Evolutionary conservation across 2,329 filamentous ascomycete genomes (phyloP).

Genomic region (Pseudogymnoascus destructans): DNA sequence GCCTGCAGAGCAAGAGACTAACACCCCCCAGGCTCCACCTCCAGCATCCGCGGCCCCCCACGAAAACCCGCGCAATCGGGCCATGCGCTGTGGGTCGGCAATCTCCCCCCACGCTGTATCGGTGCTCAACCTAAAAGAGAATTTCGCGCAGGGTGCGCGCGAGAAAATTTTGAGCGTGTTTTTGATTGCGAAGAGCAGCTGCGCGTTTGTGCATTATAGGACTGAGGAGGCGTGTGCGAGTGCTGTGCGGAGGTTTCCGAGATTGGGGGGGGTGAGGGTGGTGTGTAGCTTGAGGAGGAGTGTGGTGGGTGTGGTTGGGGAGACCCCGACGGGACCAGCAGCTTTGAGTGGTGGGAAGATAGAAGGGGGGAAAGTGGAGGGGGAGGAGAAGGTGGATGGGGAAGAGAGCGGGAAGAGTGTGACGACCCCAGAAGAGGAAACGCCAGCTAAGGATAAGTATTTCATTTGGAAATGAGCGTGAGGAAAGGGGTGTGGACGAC

Average conservation of each 20-base stretch:
- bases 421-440: conserved; percentile 15
- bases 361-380: conserved; percentile 17
- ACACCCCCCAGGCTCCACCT: conserved; percentile 25
- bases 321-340: conserved; percentile 23
- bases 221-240: conserved; percentile 61
- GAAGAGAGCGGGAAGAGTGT: background rate
- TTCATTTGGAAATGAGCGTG: conserved; percentile 88
- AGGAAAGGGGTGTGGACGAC: conserved; percentile 85
- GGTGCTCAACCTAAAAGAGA: conserved; percentile 79
- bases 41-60: conserved; percentile 44
- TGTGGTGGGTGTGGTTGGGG: conserved; percentile 24
- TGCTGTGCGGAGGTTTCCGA: conserved; percentile 71
- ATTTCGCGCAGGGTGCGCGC: conserved; percentile 69
- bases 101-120: conserved; percentile 76
- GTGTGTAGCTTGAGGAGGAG: conserved; percentile 67
- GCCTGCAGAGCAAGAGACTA: conserved; percentile 9
- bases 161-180: conserved; percentile 77
- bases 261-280: conserved; percentile 71
- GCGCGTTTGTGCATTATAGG: conserved; percentile 90
- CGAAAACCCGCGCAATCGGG: conserved; percentile 59
- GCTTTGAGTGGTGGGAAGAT: conserved; percentile 17
- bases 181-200: conserved; percentile 92
- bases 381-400: conserved; percentile 10
- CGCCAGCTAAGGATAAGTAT: conserved; percentile 52
- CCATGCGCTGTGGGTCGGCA: conserved; percentile 91